Evolutionary conservation across 306 rosid genomes (phyloP), one percentile per base, ranked within the genome.

Genomic region (Arachis hypogaea): DNA sequence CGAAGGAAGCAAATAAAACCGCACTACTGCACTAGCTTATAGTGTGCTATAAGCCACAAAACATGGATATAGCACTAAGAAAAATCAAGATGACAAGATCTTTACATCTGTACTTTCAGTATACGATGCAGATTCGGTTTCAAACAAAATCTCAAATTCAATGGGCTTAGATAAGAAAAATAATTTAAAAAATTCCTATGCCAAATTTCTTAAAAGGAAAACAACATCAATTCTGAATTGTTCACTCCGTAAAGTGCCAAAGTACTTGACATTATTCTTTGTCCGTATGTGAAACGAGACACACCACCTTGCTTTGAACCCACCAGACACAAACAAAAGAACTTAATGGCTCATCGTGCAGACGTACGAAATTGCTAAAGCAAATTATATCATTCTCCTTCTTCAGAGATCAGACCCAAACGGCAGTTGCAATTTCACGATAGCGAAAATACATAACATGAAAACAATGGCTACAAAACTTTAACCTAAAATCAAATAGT

Each of bases 291-390:
- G 63, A 44, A 63, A 36, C 11, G 59, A 43, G 72, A 69, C 84
- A 83, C 81, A 76, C 77, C 60, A 50, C 46, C 22, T 40, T 59
- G 49, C 52, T 12, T 65, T 59, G 73, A 63, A 55, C 75, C 63
- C 55, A 58, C 70, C 29, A 55, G 28, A 83, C 69, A 68, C 38
- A 69, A 59, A 12, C 6, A 10, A 72, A 77, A 72, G 62, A 59
- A 29, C 6, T 46, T 18, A 65, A 40, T 88, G 81, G 79, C 88
- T 81, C 81, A 83, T 81, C 82, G 82, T 33, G 62, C 59, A 63
- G 63, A 55, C 51, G 38, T 56, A 68, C 82, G 64, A 73, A 68
- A 50, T 11, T 16, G 8, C 14, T 58, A 77, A 67, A 33, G 30
- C 64, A 55, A 45, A 14, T 52, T 76, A 43, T 65, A 12, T 63